These are phyloP conservation scores for Tetramitus jugosus DNA, from an alignment of 208 protist species.

Conservation along the genomic window DNA sequence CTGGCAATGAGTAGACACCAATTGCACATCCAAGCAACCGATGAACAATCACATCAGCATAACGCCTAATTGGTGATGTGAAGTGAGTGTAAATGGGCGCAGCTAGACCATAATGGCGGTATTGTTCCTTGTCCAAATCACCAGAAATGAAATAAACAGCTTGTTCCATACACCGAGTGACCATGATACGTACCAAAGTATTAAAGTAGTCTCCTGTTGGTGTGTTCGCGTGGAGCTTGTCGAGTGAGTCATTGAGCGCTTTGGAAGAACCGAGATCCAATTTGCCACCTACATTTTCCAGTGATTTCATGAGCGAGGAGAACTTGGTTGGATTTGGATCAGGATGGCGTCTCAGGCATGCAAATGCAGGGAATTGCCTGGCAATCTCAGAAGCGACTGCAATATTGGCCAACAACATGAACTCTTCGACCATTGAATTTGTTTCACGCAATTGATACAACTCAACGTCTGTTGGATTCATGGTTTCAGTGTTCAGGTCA, in stretches of 20 bases:
- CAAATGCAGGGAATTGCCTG: slow-evolving; percentile 61
- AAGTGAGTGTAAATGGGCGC: slow-evolving; percentile 82
- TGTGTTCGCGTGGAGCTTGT: not conserved
- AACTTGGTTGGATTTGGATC: slow-evolving; percentile 52
- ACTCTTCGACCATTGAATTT: slow-evolving; percentile 90
- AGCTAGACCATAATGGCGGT: slow-evolving; percentile 73
- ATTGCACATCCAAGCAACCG: slow-evolving; percentile 69
- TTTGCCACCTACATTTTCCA: slow-evolving; percentile 38
- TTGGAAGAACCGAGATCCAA: slow-evolving; percentile 44
- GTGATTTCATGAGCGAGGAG: slow-evolving; percentile 29
- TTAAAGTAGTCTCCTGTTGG: slow-evolving; percentile 33
- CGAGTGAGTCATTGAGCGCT: slow-evolving; percentile 48
- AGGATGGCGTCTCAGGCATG: slow-evolving; percentile 75
- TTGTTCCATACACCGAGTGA: slow-evolving; percentile 58
- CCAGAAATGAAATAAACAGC: slow-evolving; percentile 69
- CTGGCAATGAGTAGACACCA: slow-evolving; percentile 51
- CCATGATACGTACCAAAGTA: slow-evolving; percentile 49
- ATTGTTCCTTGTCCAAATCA: slow-evolving; percentile 24
- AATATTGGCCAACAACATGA: slow-evolving; percentile 91
- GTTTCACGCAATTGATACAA: slow-evolving; percentile 72
- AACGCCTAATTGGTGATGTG: slow-evolving; percentile 82
- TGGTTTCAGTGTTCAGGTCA: slow-evolving; percentile 12
- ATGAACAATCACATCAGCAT: slow-evolving; percentile 79
- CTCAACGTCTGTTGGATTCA: slow-evolving; percentile 64
- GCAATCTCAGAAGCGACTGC: slow-evolving; percentile 68